Percentiles rank a stretch among this genome's conserved stretches.
Evolutionary conservation across 2,329 filamentous ascomycete genomes (phyloP).

Genomic region (Alternaria sp.): DNA sequence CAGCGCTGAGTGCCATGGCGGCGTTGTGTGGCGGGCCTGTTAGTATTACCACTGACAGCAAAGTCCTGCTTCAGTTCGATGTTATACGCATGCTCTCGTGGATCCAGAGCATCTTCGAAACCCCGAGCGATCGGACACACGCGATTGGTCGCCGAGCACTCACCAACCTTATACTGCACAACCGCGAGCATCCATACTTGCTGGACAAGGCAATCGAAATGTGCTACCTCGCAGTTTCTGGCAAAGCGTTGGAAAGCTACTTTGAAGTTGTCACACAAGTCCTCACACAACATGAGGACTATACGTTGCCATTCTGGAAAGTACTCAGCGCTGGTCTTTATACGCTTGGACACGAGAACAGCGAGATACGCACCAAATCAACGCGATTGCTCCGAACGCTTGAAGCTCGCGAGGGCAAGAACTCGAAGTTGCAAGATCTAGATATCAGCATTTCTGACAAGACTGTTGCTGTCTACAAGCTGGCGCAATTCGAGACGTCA

Average conservation of each 20-base stretch:
- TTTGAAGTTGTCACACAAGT: conserved; percentile 92
- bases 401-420: conserved; percentile 82
- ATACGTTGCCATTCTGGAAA: conserved; percentile 88
- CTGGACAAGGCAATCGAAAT: conserved; percentile 89
- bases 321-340: conserved; percentile 87
- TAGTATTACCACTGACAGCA: conserved; percentile 85
- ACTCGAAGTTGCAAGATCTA: conserved; percentile 92
- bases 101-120: conserved; percentile 94
- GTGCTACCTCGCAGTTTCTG: conserved; percentile 81
- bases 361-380: conserved; percentile 86
- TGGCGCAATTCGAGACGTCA: conserved; percentile 96
- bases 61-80: conserved; percentile 88
- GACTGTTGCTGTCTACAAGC: conserved; percentile 96
- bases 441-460: conserved; percentile 99
- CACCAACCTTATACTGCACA: conserved; percentile 88
- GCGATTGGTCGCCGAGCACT: conserved; percentile 86
- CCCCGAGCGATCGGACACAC: conserved; percentile 89
- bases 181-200: conserved; percentile 83
- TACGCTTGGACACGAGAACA: conserved; percentile 89
- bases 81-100: conserved; percentile 90
- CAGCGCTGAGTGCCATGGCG: conserved; percentile 94
- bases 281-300: conserved; percentile 80
- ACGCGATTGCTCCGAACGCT: conserved; percentile 79
- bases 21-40: conserved; percentile 84
- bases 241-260: conserved; percentile 91